These are phyloP conservation scores for Hyparrhenia diplandra DNA, from an alignment of 176 grass and related monocot genomes.

Conservation along the genomic window DNA sequence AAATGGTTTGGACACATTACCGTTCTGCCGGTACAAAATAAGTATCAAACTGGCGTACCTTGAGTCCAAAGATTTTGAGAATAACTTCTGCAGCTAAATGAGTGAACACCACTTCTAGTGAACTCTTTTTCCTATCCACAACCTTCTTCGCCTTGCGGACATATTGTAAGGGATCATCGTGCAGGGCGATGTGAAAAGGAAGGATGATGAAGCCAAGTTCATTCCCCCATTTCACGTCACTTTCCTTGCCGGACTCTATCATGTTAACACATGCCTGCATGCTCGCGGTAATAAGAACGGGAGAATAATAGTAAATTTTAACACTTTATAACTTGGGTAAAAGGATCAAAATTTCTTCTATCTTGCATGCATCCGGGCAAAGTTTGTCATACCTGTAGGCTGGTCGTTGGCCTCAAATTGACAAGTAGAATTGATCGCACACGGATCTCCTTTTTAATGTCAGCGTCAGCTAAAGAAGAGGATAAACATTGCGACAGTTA, in stretches of 20 bases:
- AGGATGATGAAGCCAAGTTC: conserved; percentile 62
- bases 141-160: conserved; percentile 59
- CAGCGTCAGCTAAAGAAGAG: conserved; percentile 36
- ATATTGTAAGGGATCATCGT: conserved; percentile 63
- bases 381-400: conserved; percentile 50
- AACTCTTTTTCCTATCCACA: conserved; percentile 75
- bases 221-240: conserved; percentile 55
- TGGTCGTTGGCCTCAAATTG: conserved; percentile 61
- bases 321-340: neutral
- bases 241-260: conserved; percentile 44
- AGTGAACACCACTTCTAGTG: conserved; percentile 63
- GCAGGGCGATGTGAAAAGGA: conserved; percentile 40
- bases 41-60: conserved; percentile 31
- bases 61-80: conserved; percentile 58
- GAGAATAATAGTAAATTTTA: neutral
- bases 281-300: neutral
- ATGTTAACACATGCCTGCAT: conserved; percentile 61
- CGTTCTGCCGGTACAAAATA: neutral
- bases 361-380: neutral
- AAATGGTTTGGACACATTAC: neutral
- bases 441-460: conserved; percentile 39
- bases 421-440: conserved; percentile 74
- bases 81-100: conserved; percentile 47
- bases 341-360: neutral
- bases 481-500: neutral